phyloP scores from a whole-genome alignment of 2,329 filamentous ascomycete species.

The Fusarium staphyleae region DNA sequence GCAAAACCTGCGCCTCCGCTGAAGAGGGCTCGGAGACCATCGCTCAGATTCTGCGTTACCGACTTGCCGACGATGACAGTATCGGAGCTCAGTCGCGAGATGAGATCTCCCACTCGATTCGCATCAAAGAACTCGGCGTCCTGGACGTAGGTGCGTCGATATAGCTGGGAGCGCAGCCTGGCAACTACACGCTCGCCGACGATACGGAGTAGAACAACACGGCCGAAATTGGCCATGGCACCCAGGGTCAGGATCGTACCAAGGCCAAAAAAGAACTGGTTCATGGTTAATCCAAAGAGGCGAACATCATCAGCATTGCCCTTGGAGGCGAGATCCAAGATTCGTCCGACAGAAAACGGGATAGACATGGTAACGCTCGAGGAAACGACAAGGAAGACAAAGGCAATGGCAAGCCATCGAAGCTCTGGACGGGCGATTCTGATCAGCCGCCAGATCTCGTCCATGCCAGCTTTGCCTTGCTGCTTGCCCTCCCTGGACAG shows the following conservation, averaged over 20 bases:
- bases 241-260: conserved; percentile 80
- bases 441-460: conserved; percentile 85
- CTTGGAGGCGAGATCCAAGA: conserved; percentile 89
- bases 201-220: conserved; percentile 90
- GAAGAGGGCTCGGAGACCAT: conserved; percentile 89
- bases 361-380: conserved; percentile 95
- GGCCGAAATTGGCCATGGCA: conserved; percentile 89
- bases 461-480: conserved; percentile 65
- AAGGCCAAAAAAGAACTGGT: conserved; percentile 87
- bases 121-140: conserved; percentile 99
- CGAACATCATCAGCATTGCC: conserved; percentile 68
- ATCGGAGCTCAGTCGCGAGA: conserved; percentile 93
- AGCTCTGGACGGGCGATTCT: conserved; percentile 89
- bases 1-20: conserved; percentile 88
- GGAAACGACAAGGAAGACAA: conserved; percentile 85
- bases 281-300: conserved; percentile 83
- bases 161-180: conserved; percentile 85
- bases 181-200: conserved; percentile 95
- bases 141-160: conserved; percentile 91
- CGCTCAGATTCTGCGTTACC: conserved; percentile 96
- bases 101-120: conserved; percentile 94
- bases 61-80: conserved; percentile 98
- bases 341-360: conserved; percentile 94
- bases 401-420: conserved; percentile 78
- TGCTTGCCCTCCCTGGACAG: conserved; percentile 81